A percentile compares a stretch with the other conserved stretches of the same genome.
phyloP scores from a whole-genome alignment of 768 basidiomycete species.

The Psilocybe cubensis region DNA sequence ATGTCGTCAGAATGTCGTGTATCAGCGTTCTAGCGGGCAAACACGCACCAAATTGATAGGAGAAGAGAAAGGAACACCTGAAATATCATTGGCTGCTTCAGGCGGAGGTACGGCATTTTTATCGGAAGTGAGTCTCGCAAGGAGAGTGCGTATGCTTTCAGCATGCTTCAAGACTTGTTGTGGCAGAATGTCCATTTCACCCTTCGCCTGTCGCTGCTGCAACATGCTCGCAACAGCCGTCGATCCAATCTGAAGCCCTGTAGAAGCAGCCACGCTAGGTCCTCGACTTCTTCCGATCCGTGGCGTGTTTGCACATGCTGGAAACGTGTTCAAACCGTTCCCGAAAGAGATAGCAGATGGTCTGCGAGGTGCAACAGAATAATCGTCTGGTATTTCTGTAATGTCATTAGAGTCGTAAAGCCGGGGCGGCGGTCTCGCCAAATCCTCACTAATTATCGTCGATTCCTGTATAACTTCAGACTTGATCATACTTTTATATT shows the following conservation, averaged over 20 bases:
- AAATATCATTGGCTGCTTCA: too few species aligned
- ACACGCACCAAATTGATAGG: not conserved
- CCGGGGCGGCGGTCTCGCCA: not conserved
- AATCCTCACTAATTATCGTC: not conserved
- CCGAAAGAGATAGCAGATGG: not conserved
- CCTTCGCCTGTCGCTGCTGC: not conserved
- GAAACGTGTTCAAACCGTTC: not conserved
- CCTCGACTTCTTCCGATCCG: not conserved
- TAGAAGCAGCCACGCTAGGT: slow-evolving; percentile 4
- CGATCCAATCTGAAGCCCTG: slow-evolving; percentile 8
- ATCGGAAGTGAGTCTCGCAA: not conserved
- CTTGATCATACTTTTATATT: slow-evolving; percentile 63
- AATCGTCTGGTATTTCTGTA: not conserved
- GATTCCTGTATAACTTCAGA: slow-evolving; percentile 26
- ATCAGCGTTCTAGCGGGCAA: not conserved
- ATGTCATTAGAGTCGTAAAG: slow-evolving; percentile 4
- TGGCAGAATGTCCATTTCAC: not conserved
- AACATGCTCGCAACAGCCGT: not conserved
- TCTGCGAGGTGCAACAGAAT: not conserved
- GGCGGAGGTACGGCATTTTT: too few species aligned
- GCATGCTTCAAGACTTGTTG: slow-evolving; percentile 7
- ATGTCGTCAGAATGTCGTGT: not conserved
- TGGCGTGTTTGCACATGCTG: not conserved
- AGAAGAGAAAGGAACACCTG: not conserved
- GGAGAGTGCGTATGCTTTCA: not conserved